Percentiles rank a stretch among this genome's conserved stretches.
Evolutionary conservation across 1,284 basidiomycete genomes (phyloP).

Genomic region (Apiotrichum siamense): DNA sequence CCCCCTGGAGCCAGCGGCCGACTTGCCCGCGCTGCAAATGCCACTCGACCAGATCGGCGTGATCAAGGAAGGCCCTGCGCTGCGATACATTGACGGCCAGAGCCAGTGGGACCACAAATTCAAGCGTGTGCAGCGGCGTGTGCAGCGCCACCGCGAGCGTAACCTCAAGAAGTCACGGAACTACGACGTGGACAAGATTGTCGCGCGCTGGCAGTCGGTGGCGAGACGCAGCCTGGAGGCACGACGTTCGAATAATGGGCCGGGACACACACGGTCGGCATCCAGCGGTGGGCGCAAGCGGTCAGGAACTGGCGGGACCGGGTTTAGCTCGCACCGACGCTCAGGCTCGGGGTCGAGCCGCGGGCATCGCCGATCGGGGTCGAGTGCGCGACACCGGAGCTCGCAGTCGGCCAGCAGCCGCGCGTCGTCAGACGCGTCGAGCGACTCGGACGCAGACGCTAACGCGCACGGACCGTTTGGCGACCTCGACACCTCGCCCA

Average conservation of each 20-base stretch:
- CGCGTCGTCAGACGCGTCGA: too few relatives aligned
- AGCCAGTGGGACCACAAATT: conserved; percentile 45
- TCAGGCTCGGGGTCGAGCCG: too few relatives aligned
- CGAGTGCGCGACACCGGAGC: too few relatives aligned
- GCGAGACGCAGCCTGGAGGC: background rate
- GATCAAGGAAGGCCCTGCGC: conserved; percentile 50
- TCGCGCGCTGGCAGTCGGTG: background rate
- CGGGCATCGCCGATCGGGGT: too few relatives aligned
- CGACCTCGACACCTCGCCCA: background rate
- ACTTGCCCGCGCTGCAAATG: conserved; percentile 62
- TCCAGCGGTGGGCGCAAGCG: too few relatives aligned
- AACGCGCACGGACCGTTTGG: background rate
- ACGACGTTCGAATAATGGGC: too few relatives aligned
- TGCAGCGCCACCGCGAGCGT: conserved; percentile 37
- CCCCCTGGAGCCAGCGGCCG: conserved; percentile 64
- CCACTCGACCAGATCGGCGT: conserved; percentile 55
- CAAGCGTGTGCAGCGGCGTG: conserved; percentile 26
- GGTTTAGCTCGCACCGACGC: too few relatives aligned
- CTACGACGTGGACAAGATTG: conserved; percentile 21
- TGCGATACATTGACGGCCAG: conserved; percentile 46
- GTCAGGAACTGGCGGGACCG: too few relatives aligned
- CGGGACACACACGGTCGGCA: too few relatives aligned
- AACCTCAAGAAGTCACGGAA: conserved; percentile 36
- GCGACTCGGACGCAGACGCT: background rate
- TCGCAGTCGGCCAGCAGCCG: too few relatives aligned